These are phyloP conservation scores for Starmerella riodocensis DNA, from an alignment of 805 yeast species.

Conservation along the genomic window DNA sequence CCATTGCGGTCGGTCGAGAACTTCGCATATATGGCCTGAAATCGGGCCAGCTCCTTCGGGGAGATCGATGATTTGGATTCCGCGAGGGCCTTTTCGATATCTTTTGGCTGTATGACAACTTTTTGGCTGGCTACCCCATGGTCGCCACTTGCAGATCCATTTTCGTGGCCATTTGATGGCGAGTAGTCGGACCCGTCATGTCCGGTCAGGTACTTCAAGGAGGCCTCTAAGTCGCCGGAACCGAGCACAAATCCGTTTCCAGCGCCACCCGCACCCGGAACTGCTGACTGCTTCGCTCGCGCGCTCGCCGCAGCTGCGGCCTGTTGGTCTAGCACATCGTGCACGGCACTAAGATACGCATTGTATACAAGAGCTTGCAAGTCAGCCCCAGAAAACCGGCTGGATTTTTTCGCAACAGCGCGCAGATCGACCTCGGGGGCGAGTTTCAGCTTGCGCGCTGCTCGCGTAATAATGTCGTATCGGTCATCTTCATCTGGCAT, in stretches of 20 bases:
- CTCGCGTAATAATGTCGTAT: conserved; percentile 46
- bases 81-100: conserved; percentile 47
- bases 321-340: conserved; percentile 35
- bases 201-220: conserved; percentile 5
- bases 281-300: conserved; percentile 3
- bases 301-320: neutral
- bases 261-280: conserved; percentile 9
- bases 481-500: conserved; percentile 66
- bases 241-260: conserved; percentile 14
- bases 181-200: too few relatives aligned
- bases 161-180: too few relatives aligned
- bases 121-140: neutral
- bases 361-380: conserved; percentile 83
- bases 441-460: conserved; percentile 49
- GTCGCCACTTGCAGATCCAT: neutral
- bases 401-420: conserved; percentile 44
- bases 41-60: conserved; percentile 48
- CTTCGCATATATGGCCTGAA: conserved; percentile 50
- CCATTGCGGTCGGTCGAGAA: conserved; percentile 74
- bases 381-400: conserved; percentile 89
- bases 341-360: conserved; percentile 72
- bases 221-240: conserved; percentile 9
- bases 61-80: conserved; percentile 91
- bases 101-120: conserved; percentile 20
- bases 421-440: conserved; percentile 39